These are phyloP conservation scores for Leptographium flavum DNA, from an alignment of 2,329 filamentous ascomycete genomes.

Conservation along the genomic window DNA sequence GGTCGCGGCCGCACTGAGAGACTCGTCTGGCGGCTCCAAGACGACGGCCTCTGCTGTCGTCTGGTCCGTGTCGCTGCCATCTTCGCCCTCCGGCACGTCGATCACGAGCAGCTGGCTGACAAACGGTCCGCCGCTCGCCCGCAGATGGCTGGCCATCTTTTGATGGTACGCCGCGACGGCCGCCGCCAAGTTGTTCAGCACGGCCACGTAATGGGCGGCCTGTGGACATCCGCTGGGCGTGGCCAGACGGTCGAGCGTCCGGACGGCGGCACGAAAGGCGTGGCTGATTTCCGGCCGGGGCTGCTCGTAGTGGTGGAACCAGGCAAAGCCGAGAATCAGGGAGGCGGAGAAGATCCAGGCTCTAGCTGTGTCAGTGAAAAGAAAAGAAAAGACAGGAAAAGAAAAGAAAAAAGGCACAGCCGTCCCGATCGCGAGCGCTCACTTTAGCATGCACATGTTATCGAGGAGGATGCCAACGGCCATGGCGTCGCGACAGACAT, in stretches of 20 bases:
- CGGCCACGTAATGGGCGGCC: slow-evolving; percentile 8
- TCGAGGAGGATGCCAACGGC: slow-evolving; percentile 7
- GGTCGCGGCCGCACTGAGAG: neutral
- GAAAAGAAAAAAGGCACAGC: neutral
- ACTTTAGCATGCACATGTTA: slow-evolving; percentile 5
- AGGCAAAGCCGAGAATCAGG: neutral
- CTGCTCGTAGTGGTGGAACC: neutral
- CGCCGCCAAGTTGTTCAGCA: slow-evolving; percentile 7
- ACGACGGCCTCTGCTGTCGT: too few species aligned
- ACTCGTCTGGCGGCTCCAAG: too few species aligned
- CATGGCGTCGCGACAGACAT: slow-evolving; percentile 9
- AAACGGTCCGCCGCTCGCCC: neutral
- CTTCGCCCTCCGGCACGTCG: neutral
- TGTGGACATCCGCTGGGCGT: slow-evolving; percentile 10
- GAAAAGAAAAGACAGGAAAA: too few species aligned
- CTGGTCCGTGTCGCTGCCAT: neutral
- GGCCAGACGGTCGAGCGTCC: slow-evolving; percentile 5
- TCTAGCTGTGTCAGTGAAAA: neutral
- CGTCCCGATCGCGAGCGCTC: neutral
- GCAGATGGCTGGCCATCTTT: neutral
- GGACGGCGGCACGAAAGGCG: slow-evolving; percentile 1
- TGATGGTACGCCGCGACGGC: slow-evolving; percentile 7
- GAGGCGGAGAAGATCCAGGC: neutral
- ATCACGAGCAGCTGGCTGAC: slow-evolving; percentile 1
- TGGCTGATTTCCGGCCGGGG: neutral